Base-by-base conservation (phyloP, 352 stramenopile species). In the Globisporangium megalacanthum region DNA sequence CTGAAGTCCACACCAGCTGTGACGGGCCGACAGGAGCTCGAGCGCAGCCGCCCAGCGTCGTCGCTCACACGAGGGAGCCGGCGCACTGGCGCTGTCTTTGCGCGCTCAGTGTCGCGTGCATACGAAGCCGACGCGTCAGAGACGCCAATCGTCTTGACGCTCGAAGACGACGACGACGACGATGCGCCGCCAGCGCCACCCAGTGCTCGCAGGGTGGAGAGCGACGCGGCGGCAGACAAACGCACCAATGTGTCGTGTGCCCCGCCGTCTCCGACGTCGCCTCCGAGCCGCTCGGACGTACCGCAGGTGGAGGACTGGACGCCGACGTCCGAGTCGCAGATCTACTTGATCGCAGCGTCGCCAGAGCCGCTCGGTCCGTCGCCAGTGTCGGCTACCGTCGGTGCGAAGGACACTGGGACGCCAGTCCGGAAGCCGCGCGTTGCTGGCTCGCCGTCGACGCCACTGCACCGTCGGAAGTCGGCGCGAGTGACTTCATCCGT, bases 1-100 rank as follows among this genome's bases (percentile, higher is more conserved):
- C 62, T 79, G 75, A 63, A 69, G 69, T 78, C 61, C 29, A 69
- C 72, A 64, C 13, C 65, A 50, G 52, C 33, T 64, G 65, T 75
- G 61, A 62, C 41, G 39, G 39, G 49, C 14, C 41, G 41, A 19
- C 22, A 6, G 42, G 42, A 51, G 19, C n/a, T 39, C 10, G 41
- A 41, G n/a, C n/a, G 13, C 11, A 50, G 41, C 17, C 25, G 25
- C 25, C 25, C 25, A 29, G 25, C 25, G 25, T 29, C 25, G 25
- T 29, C 25, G 25, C 25, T 29, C 25, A 29, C 25, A 29, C 25
- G 25, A 29, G 25, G 25, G 10, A 47, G 8, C 8, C 22, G 5
- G 47, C 47, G 47, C 20, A 31, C 25, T 11, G 36, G 19, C 47
- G n/a, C 20, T 10, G 19, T 6, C 9, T 9, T n/a, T 17, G 17